These are phyloP conservation scores for Rhodotorula taiwanensis DNA, from an alignment of 768 basidiomycete species.

Conservation along the genomic window DNA sequence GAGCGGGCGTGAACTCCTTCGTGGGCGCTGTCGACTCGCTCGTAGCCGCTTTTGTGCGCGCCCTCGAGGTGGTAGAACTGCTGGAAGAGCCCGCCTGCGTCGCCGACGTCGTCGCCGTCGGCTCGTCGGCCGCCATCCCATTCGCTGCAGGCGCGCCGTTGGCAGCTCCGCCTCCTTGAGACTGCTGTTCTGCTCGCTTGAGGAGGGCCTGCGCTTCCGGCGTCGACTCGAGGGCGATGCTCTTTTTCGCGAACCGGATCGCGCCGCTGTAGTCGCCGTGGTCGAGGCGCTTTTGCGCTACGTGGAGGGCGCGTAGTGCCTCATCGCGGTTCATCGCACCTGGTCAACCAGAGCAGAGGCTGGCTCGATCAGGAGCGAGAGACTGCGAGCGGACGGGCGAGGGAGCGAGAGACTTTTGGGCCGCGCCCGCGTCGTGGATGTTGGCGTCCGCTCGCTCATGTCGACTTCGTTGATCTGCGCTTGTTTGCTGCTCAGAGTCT, in stretches of 20 bases:
- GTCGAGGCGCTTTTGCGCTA: slow-evolving; percentile 68
- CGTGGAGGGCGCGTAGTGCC: slow-evolving; percentile 54
- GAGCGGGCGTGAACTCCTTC: slow-evolving; percentile 66
- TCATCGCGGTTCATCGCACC: slow-evolving; percentile 7
- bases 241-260: slow-evolving; percentile 83
- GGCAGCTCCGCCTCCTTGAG: background rate
- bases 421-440: background rate
- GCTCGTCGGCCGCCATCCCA: slow-evolving; percentile 40
- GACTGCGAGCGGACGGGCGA: background rate
- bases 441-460: background rate
- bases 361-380: background rate
- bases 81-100: slow-evolving; percentile 65
- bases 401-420: background rate
- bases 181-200: slow-evolving; percentile 47
- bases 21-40: background rate
- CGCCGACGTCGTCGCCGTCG: slow-evolving; percentile 45
- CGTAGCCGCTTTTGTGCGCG: background rate
- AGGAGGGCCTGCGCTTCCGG: slow-evolving; percentile 66
- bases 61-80: slow-evolving; percentile 36
- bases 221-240: slow-evolving; percentile 71
- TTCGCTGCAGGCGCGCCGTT: background rate
- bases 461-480: background rate
- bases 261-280: slow-evolving; percentile 68
- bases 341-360: background rate
- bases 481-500: background rate